Conservation (phyloP, 75 land plant species). For the Ceratopteris richardii region DNA sequence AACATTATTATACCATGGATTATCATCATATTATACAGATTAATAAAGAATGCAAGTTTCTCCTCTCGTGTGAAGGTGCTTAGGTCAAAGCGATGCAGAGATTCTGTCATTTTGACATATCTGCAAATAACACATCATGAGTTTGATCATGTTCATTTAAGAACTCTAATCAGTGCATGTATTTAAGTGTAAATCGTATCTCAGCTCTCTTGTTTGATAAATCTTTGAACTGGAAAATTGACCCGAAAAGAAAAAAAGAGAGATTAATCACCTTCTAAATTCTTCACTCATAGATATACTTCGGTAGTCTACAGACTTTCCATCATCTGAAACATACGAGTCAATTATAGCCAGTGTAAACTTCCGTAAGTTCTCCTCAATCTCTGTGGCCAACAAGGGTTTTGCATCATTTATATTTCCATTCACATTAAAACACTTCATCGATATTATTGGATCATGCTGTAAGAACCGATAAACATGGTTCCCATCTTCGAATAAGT, state of each 20-base stretch:
- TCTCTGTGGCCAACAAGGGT: conserved; percentile 53
- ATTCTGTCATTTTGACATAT: conserved; percentile 57
- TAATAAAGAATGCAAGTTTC: conserved; percentile 70
- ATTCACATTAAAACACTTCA: conserved; percentile 56
- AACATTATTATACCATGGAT: conserved; percentile 56
- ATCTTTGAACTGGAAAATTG: no score
- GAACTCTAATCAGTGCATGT: no score
- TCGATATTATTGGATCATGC: conserved; percentile 51
- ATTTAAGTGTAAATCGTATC: no score
- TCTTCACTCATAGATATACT: conserved; percentile 59
- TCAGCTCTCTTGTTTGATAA: no score
- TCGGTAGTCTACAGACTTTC: conserved; percentile 63
- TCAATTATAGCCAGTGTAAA: conserved; percentile 59
- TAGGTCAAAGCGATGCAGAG: conserved; percentile 65
- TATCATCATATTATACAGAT: conserved; percentile 75
- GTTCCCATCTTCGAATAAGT: conserved; percentile 72
- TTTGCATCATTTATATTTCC: conserved; percentile 46
- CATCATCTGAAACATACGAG: conserved; percentile 68
- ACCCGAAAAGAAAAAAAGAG: no score
- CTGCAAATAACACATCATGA: no score
- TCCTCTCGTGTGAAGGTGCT: conserved; percentile 58
- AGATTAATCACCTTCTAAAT: conserved; percentile 72
- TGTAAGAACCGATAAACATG: conserved; percentile 71
- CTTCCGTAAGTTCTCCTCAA: conserved; percentile 45
- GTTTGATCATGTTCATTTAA: no score